These are phyloP conservation scores for Termitomyces sp. DNA, from an alignment of 1,284 basidiomycete genomes.

Conservation along the genomic window DNA sequence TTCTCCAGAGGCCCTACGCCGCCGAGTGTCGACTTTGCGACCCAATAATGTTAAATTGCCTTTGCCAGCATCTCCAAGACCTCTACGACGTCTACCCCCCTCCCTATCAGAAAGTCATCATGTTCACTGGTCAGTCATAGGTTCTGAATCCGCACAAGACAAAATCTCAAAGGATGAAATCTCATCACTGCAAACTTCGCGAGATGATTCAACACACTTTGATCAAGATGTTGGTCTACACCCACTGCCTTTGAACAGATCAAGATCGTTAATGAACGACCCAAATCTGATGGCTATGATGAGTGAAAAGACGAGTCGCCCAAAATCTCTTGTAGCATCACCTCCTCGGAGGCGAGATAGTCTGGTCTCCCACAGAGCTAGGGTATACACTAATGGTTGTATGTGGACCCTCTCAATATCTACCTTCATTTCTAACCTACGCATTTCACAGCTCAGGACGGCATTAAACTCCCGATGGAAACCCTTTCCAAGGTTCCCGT, in stretches of 20 bases:
- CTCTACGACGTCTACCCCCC: conserved; percentile 1
- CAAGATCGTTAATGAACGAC: conserved; percentile 4
- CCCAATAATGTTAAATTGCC: conserved; percentile 9
- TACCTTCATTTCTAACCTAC: no score
- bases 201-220: neutral
- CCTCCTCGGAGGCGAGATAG: conserved; percentile 35
- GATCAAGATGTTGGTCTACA: neutral
- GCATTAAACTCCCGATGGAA: neutral
- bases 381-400: conserved; percentile 31
- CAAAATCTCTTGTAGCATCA: conserved; percentile 13
- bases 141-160: neutral
- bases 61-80: conserved; percentile 9
- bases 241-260: neutral
- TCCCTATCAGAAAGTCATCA: neutral
- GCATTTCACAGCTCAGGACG: conserved; percentile 6
- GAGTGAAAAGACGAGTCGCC: conserved; percentile 13
- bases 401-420: conserved; percentile 1
- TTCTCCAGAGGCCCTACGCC: conserved; percentile 5
- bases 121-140: neutral
- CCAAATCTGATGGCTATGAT: neutral
- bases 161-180: neutral
- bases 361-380: conserved; percentile 46
- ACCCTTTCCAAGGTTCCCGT: neutral
- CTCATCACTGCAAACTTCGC: neutral
- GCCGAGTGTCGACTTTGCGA: neutral